Evolutionary conservation across 305 asterid genomes (phyloP).

Genomic region (Fraxinus sp.): DNA sequence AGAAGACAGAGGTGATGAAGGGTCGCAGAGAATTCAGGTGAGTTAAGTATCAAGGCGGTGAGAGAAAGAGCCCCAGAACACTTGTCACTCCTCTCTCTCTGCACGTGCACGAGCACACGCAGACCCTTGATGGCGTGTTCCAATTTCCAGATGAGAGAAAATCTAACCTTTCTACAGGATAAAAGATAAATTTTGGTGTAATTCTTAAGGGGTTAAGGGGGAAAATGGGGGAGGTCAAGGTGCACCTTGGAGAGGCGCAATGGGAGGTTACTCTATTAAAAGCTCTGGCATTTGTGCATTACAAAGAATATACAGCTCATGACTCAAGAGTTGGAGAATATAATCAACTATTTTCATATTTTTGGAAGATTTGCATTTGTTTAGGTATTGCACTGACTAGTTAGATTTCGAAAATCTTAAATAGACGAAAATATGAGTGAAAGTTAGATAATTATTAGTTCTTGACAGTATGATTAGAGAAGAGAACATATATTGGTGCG

Average conservation of each 20-base stretch:
- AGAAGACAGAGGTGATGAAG: slow-evolving; percentile 21
- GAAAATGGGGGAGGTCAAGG: background rate
- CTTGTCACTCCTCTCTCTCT: slow-evolving; percentile 16
- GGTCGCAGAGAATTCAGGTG: slow-evolving; percentile 25
- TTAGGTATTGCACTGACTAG: background rate
- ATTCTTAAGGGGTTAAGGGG: background rate
- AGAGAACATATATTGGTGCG: background rate
- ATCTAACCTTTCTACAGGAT: background rate
- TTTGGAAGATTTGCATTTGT: background rate
- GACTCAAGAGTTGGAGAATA: background rate
- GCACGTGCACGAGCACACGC: slow-evolving; percentile 19
- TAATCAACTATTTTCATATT: background rate
- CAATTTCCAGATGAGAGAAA: background rate
- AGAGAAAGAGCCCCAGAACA: slow-evolving; percentile 14
- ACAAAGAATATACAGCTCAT: background rate
- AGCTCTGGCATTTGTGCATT: background rate
- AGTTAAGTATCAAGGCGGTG: slow-evolving; percentile 20
- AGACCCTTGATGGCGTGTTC: slow-evolving; percentile 12
- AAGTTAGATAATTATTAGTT: background rate
- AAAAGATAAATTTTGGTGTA: background rate
- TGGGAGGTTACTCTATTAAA: background rate
- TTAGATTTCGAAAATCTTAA: background rate
- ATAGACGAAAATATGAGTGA: background rate
- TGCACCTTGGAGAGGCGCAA: background rate
- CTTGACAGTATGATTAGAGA: background rate